These are phyloP conservation scores for Cyclostephanos tholiformis DNA, from an alignment of 108 stramenopile species.

Conservation along the genomic window DNA sequence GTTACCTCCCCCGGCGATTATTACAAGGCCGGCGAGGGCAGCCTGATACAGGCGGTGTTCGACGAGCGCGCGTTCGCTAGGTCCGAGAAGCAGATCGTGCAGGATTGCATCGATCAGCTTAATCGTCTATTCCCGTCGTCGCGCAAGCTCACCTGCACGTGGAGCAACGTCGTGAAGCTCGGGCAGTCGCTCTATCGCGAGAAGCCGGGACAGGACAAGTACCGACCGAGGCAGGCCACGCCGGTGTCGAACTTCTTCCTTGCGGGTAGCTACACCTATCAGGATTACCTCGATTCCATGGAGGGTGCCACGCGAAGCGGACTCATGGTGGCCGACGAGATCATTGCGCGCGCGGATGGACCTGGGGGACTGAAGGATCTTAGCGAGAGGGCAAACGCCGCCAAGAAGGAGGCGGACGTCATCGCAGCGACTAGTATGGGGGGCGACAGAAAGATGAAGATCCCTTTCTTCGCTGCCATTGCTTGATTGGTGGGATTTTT, in stretches of 20 bases:
- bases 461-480: constrained; percentile 50
- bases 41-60: constrained; percentile 90
- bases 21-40: constrained; percentile 93
- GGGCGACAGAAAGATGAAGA: constrained; percentile 5
- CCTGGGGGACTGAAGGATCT: constrained; percentile 64
- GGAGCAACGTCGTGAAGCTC: constrained; percentile 94
- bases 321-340: constrained; percentile 93
- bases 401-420: constrained; percentile 9
- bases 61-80: constrained; percentile 84
- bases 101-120: constrained; percentile 87
- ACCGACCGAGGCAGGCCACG: constrained; percentile 92
- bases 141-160: constrained; percentile 92
- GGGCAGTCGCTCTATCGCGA: constrained; percentile 94
- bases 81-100: constrained; percentile 81
- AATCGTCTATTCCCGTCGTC: constrained; percentile 90
- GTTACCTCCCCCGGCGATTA: constrained; percentile 92
- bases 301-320: constrained; percentile 95
- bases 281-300: constrained; percentile 98
- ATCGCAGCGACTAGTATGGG: background rate
- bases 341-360: constrained; percentile 89
- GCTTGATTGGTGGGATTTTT: constrained; percentile 10
- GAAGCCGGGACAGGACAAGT: constrained; percentile 93
- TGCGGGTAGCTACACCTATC: constrained; percentile 96
- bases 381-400: constrained; percentile 31
- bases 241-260: constrained; percentile 97